Evolutionary conservation across 2,329 filamentous ascomycete species (phyloP), one percentile per base, ranked within the genome.

Genomic region (Claviceps spartinae): DNA sequence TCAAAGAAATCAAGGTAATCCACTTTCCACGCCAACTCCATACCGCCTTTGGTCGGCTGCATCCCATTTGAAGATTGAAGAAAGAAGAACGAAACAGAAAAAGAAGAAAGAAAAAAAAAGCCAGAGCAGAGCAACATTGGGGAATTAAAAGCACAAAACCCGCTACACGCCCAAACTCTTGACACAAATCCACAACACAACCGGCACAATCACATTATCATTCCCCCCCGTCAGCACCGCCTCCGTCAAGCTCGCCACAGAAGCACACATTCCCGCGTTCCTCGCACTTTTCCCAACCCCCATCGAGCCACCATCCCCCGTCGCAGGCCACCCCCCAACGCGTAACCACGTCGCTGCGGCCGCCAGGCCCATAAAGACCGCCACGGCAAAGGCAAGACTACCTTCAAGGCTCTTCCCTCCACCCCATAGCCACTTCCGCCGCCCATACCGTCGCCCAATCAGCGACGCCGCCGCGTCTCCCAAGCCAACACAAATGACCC

Each of bases 321-420:
- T 57, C 42, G 82, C 72, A 2, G 85, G 82, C 71, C 91, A 96
- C 5, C 83, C 81, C 2, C 91, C 91, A 24, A 88, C 54, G 42
- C 76, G 72, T 56, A 96, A 71, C 89, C 90, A 97, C 16, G 72
- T 62, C 59, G 82, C 85, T 3, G 84, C 85, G 5, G 77, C 71
- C 44, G 84, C 68, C 46, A 97, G 73, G 0, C 91, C 93, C 4
- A 77, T 57, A 49, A 84, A 85, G 4, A 97, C 93, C 3, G 88
- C 90, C 4, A 72, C 67, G 1, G 83, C 85, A 67, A 98, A 97
- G 0, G 93, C 93, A 6, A 83, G 58, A 57, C 79, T 83, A 52
- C 93, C 93, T 67, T 98, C 91, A 1, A 98, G 74, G 56, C 88
- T 95, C 75, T 98, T 98, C 14, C 90, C 91, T 4, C 93, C 93